A percentile compares a stretch with the other conserved stretches of the same genome.
These are phyloP conservation scores for Hamigera avellanea DNA, from an alignment of 495 filamentous ascomycete genomes.

Conservation along the genomic window DNA sequence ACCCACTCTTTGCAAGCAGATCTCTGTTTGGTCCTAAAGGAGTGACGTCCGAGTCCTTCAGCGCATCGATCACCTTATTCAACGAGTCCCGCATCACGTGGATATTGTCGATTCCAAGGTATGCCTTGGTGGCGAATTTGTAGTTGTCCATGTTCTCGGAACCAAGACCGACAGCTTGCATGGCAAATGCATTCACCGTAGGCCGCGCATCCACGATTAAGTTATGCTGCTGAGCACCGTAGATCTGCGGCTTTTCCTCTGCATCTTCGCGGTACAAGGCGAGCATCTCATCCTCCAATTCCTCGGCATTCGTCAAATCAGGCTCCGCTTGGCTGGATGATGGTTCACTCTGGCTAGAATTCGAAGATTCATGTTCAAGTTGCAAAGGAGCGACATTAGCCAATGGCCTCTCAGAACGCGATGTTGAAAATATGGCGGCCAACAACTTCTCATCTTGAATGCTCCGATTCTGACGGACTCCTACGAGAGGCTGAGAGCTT, in stretches of 20 bases:
- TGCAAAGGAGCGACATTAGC: constrained; percentile 27
- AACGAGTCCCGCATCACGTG: constrained; percentile 96
- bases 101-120: constrained; percentile 97
- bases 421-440: constrained; percentile 83
- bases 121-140: constrained; percentile 79
- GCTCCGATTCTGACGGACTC: constrained; percentile 77
- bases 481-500: constrained; percentile 86
- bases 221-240: constrained; percentile 90
- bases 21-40: constrained; percentile 77
- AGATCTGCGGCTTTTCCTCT: constrained; percentile 48
- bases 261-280: constrained; percentile 26
- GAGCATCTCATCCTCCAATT: constrained; percentile 63
- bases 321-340: constrained; percentile 26
- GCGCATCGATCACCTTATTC: constrained; percentile 73
- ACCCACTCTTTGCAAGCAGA: constrained; percentile 68
- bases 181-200: constrained; percentile 89
- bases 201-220: constrained; percentile 95
- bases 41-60: constrained; percentile 88
- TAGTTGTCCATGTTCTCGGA: constrained; percentile 99
- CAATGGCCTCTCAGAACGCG: constrained; percentile 36
- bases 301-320: constrained; percentile 45
- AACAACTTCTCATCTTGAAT: constrained; percentile 94
- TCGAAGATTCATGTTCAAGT: constrained; percentile 43
- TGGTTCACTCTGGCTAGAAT: constrained; percentile 45
- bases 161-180: constrained; percentile 87